Evolutionary conservation across 2,329 filamentous ascomycete genomes (phyloP).

Genomic region (Aureobasidium pullulans): DNA sequence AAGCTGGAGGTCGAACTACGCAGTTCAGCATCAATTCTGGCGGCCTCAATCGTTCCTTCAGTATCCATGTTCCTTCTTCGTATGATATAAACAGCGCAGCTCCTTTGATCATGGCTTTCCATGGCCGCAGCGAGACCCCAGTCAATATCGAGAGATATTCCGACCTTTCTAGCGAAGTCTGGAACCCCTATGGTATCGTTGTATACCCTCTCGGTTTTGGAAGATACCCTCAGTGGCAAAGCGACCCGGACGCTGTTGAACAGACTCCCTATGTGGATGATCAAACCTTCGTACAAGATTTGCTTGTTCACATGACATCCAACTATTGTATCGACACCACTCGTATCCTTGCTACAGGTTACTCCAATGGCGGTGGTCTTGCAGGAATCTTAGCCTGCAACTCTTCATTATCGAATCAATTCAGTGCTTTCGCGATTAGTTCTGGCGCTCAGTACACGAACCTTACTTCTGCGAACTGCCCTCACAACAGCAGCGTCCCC

Average conservation of each 20-base stretch:
- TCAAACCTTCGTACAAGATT: conserved; percentile 35
- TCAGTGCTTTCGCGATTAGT: conserved; percentile 43
- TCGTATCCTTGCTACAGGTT: conserved; percentile 40
- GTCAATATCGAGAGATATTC: conserved; percentile 35
- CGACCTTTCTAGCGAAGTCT: conserved; percentile 37
- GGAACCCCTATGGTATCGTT: conserved; percentile 38
- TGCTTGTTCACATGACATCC: conserved; percentile 30
- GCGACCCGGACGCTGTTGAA: conserved; percentile 33
- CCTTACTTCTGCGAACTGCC: conserved; percentile 15
- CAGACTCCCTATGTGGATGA: conserved; percentile 30
- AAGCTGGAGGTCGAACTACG: conserved; percentile 17
- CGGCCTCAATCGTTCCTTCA: conserved; percentile 29
- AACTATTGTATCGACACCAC: conserved; percentile 38
- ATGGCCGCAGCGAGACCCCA: conserved; percentile 35
- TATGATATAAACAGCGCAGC: conserved; percentile 32
- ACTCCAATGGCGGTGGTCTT: conserved; percentile 49
- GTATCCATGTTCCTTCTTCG: conserved; percentile 31
- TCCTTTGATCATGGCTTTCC: conserved; percentile 43
- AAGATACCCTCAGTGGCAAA: conserved; percentile 30
- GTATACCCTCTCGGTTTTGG: conserved; percentile 41
- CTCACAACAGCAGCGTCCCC: conserved; percentile 17
- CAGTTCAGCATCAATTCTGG: conserved; percentile 19
- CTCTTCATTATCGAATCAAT: conserved; percentile 30
- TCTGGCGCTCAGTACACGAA: conserved; percentile 39
- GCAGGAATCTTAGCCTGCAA: conserved; percentile 41